Evolutionary conservation across 73 alveolate species (phyloP), one percentile per base, ranked within the genome.

Genomic region (Diophrys sp.): DNA sequence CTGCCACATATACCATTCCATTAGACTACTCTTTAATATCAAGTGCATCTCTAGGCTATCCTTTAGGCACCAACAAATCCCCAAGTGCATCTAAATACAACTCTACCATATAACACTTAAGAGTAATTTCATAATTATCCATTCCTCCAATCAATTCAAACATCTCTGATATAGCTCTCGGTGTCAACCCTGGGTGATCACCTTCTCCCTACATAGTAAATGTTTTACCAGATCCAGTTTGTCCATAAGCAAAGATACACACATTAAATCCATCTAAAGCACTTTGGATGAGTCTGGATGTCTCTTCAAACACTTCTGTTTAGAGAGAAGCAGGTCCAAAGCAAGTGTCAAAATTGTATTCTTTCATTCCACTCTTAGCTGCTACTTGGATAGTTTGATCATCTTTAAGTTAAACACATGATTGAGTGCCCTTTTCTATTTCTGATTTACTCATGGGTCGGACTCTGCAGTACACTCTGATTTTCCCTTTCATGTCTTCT

Each of bases 191-290:
- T 55, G 94, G 93, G 44, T 91, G 73, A 29, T 91, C 93, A 8
- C 79, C 93, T 56, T 84, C 89, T 5, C 99, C 99, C 78, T 96
- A 88, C 96, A 97, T 93, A 1, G 99, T 95, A 73, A 82, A 94
- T 0, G 99, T 97, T 79, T 97, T 97, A 1, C 99, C 99, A 24
- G 97, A 83, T 23, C 99, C 99, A 25, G 99, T 97, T 85, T 95
- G 95, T 2, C 99, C 99, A 91, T 97, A 97, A 0, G 99, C 99
- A 73, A 97, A 96, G 23, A 97, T 96, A 83, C 99, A 96, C 57
- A 97, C 99, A 84, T 96, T 97, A 88, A 87, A 95, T 23, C 99
- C 99, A 80, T 97, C 99, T 68, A 97, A 78, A 33, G 96, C 90
- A 26, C 98, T 90, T 78, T 91, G 97, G 66, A 96, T 90, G 56